Conservation (phyloP, 805 yeast species). For the Yarrowia yakushimensis region DNA sequence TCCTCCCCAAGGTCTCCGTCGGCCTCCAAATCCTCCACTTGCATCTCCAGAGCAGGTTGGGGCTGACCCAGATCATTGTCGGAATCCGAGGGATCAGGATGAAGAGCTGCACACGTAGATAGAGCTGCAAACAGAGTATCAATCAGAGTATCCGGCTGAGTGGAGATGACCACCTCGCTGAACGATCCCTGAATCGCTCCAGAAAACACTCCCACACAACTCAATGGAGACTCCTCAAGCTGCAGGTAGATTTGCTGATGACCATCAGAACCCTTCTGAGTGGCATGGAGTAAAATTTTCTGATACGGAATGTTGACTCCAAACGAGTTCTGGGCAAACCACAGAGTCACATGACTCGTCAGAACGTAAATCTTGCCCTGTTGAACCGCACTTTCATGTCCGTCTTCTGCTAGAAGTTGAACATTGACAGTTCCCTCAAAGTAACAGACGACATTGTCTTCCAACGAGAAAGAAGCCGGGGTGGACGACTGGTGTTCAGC, state of each 20-base stretch:
- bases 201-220: not conserved
- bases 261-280: slow-evolving; percentile 24
- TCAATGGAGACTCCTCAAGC: slow-evolving; percentile 6
- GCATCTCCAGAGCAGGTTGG: slow-evolving; percentile 1
- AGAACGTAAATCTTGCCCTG: slow-evolving; percentile 31
- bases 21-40: not conserved
- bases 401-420: slow-evolving; percentile 13
- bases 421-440: slow-evolving; percentile 23
- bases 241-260: slow-evolving; percentile 9
- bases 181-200: not conserved
- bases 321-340: slow-evolving; percentile 28
- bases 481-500: slow-evolving; percentile 36
- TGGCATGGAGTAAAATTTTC: slow-evolving; percentile 34
- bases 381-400: not conserved
- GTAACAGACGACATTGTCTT: slow-evolving; percentile 37
- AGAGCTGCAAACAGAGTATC: slow-evolving; percentile 29
- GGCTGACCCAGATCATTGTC: not conserved
- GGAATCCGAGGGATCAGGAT: slow-evolving; percentile 29
- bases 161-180: slow-evolving; percentile 27
- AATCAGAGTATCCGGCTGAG: slow-evolving; percentile 29
- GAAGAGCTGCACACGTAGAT: slow-evolving; percentile 32
- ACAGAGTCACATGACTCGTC: slow-evolving; percentile 33
- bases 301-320: slow-evolving; percentile 33
- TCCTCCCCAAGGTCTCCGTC: slow-evolving; percentile 8
- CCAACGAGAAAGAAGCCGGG: slow-evolving; percentile 38